Conservation (phyloP, 257 asterid species). For the Nicotiana tomentosiformis region DNA sequence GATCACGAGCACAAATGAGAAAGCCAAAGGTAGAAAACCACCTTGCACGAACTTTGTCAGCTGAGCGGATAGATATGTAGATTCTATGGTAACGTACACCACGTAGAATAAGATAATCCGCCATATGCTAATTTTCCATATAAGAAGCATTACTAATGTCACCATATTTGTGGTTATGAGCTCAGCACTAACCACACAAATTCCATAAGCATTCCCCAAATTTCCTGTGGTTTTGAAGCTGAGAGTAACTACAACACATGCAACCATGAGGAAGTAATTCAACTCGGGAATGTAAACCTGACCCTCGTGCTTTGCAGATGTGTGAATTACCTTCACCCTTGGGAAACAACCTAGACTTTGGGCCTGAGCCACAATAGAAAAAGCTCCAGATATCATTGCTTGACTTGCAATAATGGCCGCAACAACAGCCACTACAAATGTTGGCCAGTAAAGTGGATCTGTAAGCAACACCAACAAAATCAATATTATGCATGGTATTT, state of each 20-base stretch:
- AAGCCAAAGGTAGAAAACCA: conserved; percentile 54
- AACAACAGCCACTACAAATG: conserved; percentile 55
- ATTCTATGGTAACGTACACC: conserved; percentile 29
- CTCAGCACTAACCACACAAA: conserved; percentile 71
- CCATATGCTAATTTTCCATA: conserved; percentile 64
- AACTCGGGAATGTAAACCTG: conserved; percentile 76
- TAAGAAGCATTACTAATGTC: conserved; percentile 48
- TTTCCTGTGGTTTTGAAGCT: conserved; percentile 49
- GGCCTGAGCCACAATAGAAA: conserved; percentile 59
- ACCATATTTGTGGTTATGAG: conserved; percentile 49
- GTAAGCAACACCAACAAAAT: neutral
- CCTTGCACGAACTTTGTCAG: conserved; percentile 61
- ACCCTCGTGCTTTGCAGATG: conserved; percentile 58
- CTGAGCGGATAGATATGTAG: conserved; percentile 40
- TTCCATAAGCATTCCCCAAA: conserved; percentile 70
- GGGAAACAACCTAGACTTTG: conserved; percentile 61
- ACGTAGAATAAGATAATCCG: conserved; percentile 36
- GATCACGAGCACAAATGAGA: conserved; percentile 37
- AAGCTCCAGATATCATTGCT: conserved; percentile 74
- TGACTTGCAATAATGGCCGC: conserved; percentile 83
- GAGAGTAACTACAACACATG: conserved; percentile 45
- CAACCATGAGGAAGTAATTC: conserved; percentile 64
- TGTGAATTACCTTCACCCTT: conserved; percentile 60
- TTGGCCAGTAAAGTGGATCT: conserved; percentile 71
- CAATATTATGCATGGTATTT: neutral